These are phyloP conservation scores for Cronartium quercuum DNA, from an alignment of 1,284 basidiomycete species.

Conservation along the genomic window DNA sequence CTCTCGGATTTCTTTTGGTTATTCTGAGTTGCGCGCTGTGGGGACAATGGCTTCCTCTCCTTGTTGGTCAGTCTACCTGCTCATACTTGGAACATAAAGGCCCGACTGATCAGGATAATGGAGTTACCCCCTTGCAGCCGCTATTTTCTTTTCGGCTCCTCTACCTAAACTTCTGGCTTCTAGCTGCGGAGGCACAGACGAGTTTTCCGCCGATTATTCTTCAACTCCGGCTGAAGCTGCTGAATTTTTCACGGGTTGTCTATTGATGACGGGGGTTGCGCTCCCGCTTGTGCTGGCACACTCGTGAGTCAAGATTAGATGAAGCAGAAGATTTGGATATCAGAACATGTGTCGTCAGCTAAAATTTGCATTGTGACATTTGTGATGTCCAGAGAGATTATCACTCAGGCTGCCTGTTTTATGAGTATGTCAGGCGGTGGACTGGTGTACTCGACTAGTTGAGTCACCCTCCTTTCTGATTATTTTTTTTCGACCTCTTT, in stretches of 20 bases:
- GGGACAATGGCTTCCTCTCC: constrained; percentile 91
- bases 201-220: constrained; percentile 59
- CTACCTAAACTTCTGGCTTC: constrained; percentile 76
- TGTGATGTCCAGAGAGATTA: constrained; percentile 55
- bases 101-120: neutral
- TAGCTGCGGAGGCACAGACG: constrained; percentile 53
- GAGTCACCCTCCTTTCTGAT: constrained; percentile 56
- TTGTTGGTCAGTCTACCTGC: constrained; percentile 75
- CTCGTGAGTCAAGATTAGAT: constrained; percentile 52
- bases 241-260: constrained; percentile 81
- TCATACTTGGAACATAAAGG: neutral
- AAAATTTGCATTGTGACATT: neutral
- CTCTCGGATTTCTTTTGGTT: constrained; percentile 91
- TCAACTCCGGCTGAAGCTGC: constrained; percentile 81
- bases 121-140: constrained; percentile 56
- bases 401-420: constrained; percentile 72
- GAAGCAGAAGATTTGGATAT: neutral
- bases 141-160: constrained; percentile 91
- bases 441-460: constrained; percentile 89
- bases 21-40: constrained; percentile 96
- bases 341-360: neutral
- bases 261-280: constrained; percentile 85
- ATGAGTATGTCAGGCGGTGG: constrained; percentile 94
- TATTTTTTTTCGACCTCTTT: neutral
- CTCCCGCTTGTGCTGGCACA: constrained; percentile 88